These are phyloP conservation scores for Arthrobotrys conoides DNA, from an alignment of 2,329 filamentous ascomycete species.

Conservation along the genomic window DNA sequence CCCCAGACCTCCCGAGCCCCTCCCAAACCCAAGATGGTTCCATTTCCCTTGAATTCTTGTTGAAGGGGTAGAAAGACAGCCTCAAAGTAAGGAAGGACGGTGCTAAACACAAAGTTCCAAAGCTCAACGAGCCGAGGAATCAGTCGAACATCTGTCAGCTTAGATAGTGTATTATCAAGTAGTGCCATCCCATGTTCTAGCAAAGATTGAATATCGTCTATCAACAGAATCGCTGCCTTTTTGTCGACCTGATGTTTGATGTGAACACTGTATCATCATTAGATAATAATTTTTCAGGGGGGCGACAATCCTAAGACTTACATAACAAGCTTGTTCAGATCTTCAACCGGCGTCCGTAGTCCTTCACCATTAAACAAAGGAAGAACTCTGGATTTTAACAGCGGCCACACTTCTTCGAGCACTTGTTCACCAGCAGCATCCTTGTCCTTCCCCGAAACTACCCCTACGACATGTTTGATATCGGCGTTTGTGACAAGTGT, in stretches of 20 bases:
- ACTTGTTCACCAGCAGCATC: conserved; percentile 71
- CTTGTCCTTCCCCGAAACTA: conserved; percentile 83
- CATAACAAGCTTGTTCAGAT: conserved; percentile 84
- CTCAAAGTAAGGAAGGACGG: conserved; percentile 91
- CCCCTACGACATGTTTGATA: conserved; percentile 81
- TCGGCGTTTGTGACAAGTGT: conserved; percentile 79
- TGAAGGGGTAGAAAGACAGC: conserved; percentile 95
- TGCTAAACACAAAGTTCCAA: conserved; percentile 93
- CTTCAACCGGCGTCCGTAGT: conserved; percentile 82
- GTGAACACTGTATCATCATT: conserved; percentile 71
- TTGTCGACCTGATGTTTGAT: conserved; percentile 83
- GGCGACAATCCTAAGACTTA: conserved; percentile 62
- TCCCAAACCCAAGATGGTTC: conserved; percentile 80
- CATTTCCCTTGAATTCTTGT: conserved; percentile 89
- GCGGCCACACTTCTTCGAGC: conserved; percentile 84
- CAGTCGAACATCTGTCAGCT: conserved; percentile 82
- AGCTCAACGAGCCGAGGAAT: conserved; percentile 91
- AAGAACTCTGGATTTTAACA: conserved; percentile 81
- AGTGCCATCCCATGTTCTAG: conserved; percentile 85
- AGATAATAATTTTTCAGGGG: background rate
- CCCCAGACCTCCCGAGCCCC: conserved; percentile 91
- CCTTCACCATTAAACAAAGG: conserved; percentile 87
- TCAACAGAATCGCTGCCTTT: conserved; percentile 77
- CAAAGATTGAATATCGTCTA: conserved; percentile 83
- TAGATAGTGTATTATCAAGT: conserved; percentile 79